Conservation (phyloP, 2,329 filamentous ascomycete species). For the Aspergillus pseudoglaucus region DNA sequence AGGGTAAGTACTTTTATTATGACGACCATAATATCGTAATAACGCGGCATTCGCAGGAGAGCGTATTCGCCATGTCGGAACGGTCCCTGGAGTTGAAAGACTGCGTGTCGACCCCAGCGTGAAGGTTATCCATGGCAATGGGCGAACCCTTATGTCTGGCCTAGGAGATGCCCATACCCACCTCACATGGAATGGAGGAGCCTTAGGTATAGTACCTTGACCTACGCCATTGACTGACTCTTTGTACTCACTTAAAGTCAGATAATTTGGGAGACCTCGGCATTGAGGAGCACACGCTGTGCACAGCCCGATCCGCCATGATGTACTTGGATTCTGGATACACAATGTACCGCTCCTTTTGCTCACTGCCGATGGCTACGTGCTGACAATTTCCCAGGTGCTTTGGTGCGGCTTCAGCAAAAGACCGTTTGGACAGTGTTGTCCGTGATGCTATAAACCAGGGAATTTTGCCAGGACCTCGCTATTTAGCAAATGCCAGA, state of each 20-base stretch:
- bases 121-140: constrained; percentile 33
- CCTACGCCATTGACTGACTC: too few relatives aligned
- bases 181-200: constrained; percentile 44
- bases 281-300: constrained; percentile 44
- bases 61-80: constrained; percentile 28
- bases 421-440: constrained; percentile 42
- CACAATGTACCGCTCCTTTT: constrained; percentile 19
- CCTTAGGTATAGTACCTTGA: constrained; percentile 26
- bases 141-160: constrained; percentile 45
- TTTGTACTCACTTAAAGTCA: too few relatives aligned
- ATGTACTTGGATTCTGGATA: constrained; percentile 46
- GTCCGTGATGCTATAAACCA: constrained; percentile 46
- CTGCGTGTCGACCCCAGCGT: constrained; percentile 26
- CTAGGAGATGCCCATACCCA: constrained; percentile 46
- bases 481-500: constrained; percentile 44
- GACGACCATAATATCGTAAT: not conserved
- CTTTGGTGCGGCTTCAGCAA: constrained; percentile 44
- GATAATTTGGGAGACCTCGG: constrained; percentile 36
- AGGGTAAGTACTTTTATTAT: constrained; percentile 18
- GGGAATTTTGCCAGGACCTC: constrained; percentile 43
- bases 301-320: constrained; percentile 39
- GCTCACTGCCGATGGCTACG: too few relatives aligned
- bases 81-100: constrained; percentile 23
- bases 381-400: constrained; percentile 19
- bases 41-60: constrained; percentile 8